phyloP scores from a whole-genome alignment of 1,284 basidiomycete species.

The Phellopilus nigrolimitatus region DNA sequence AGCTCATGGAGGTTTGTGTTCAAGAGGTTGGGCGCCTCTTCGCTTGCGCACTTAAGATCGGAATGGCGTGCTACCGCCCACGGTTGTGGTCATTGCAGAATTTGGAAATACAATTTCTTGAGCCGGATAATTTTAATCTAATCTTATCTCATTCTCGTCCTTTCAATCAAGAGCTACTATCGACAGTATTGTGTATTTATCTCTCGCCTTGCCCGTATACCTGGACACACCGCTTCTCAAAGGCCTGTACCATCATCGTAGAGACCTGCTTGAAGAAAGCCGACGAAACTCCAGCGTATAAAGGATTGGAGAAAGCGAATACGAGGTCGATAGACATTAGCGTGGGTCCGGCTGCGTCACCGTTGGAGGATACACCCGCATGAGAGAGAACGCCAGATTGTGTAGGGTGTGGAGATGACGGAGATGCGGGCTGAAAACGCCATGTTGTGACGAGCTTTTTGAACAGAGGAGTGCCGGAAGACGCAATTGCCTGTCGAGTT shows the following conservation, averaged over 20 bases:
- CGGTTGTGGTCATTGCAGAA: no score
- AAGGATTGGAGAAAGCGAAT: slow-evolving; percentile 84
- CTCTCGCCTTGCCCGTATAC: slow-evolving; percentile 50
- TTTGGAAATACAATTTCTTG: no score
- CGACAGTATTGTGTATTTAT: no score
- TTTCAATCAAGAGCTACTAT: no score
- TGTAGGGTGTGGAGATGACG: slow-evolving; percentile 40
- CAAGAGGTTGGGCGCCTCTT: no score
- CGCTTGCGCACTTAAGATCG: no score
- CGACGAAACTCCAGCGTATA: slow-evolving; percentile 79
- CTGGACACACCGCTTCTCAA: slow-evolving; percentile 75
- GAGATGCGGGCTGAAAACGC: slow-evolving; percentile 61
- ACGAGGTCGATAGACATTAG: slow-evolving; percentile 76
- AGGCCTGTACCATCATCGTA: slow-evolving; percentile 87
- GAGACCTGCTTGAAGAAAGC: slow-evolving; percentile 86
- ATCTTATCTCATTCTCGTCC: no score
- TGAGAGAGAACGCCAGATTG: slow-evolving; percentile 20
- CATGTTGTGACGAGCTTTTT: slow-evolving; percentile 80
- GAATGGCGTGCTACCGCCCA: no score
- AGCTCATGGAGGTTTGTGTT: no score
- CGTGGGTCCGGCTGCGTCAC: slow-evolving; percentile 43
- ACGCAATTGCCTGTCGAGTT: slow-evolving; percentile 58
- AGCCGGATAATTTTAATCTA: no score
- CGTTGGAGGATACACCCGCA: slow-evolving; percentile 20
- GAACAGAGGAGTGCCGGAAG: slow-evolving; percentile 82